Conservation (phyloP, 164 flowering plant genomes). For the Houttuynia cordata region DNA sequence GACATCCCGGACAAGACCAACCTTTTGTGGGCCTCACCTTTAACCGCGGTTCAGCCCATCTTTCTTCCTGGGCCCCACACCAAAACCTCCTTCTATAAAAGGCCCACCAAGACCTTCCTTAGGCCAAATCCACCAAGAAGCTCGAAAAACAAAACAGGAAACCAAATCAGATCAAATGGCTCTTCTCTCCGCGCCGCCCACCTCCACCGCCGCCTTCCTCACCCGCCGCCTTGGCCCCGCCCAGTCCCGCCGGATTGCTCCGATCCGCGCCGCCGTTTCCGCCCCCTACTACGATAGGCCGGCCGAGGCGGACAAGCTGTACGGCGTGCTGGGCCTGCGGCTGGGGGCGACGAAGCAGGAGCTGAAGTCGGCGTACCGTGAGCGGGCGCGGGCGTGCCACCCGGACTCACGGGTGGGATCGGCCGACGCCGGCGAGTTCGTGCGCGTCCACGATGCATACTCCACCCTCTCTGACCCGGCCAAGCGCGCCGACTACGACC, state of each 20-base stretch:
- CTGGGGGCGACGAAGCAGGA: slow-evolving; percentile 45
- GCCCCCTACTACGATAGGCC: neutral
- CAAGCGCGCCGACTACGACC: slow-evolving; percentile 29
- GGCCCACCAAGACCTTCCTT: neutral
- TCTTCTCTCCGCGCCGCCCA: neutral
- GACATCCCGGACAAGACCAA: no score
- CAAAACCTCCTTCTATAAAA: neutral
- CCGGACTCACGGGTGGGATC: slow-evolving; percentile 45
- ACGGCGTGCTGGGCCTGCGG: slow-evolving; percentile 55
- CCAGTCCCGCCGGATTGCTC: no score
- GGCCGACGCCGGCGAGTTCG: slow-evolving; percentile 19
- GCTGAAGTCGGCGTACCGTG: slow-evolving; percentile 60
- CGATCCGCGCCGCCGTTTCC: neutral
- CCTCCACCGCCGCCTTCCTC: neutral
- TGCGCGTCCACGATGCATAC: slow-evolving; percentile 24
- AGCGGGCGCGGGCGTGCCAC: slow-evolving; percentile 43
- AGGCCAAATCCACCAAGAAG: neutral
- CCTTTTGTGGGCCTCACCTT: neutral
- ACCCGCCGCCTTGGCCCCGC: neutral
- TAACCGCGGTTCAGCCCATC: no score
- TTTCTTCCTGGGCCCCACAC: no score
- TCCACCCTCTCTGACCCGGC: slow-evolving; percentile 27
- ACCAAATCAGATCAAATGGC: neutral
- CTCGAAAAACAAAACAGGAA: neutral
- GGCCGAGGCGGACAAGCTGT: slow-evolving; percentile 25